Base-by-base conservation (phyloP, 108 stramenopile genomes). In the Seminavis robusta region DNA sequence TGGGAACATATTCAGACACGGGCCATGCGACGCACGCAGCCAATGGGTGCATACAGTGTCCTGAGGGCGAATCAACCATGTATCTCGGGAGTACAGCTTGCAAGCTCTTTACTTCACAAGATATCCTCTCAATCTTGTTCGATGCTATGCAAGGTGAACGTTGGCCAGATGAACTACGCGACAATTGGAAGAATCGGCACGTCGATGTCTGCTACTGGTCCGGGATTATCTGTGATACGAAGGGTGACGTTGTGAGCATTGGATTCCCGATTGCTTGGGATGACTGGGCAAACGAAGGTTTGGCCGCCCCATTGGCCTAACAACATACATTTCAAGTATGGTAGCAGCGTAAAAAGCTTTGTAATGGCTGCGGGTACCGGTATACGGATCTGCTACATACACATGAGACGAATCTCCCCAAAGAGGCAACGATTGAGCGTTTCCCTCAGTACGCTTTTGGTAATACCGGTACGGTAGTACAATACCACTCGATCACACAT, bases 51-150 rank as follows among this genome's bases (percentile, higher is more conserved):
- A 73, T 43, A 41, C 49, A 38, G 9, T 85, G 83, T 49, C 77
- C 73, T 0, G 47, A 59, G 3, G 83, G 80, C 25, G 19, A 56
- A 30, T 72, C 74, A 5, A 78, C 74, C 5, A 34, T 77, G 20
- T 76, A 80, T 52, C 44, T 81, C 17, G 83, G 83, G 2, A 58
- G 59, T 26, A 47, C 38, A 3, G 7, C 30, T 1, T 81, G 83
- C 38, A 31, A 62, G 3, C 6, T 31, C 31, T 44, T 80, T n/a
- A 59, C 65, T 0, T 64, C 66, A 21, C 39, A 49, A 21, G 79
- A 85, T 37, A 59, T 81, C 21, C 51, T 85, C 16, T 29, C 40
- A 24, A 85, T 85, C 49, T 70, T 81, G 27, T 81, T 58, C 39
- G 79, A 78, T 38, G 71, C 75, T 13, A 67, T 85, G 72, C 47